Evolutionary conservation across 2,329 filamentous ascomycete genomes (phyloP).

Genomic region (Colletotrichum melonis): DNA sequence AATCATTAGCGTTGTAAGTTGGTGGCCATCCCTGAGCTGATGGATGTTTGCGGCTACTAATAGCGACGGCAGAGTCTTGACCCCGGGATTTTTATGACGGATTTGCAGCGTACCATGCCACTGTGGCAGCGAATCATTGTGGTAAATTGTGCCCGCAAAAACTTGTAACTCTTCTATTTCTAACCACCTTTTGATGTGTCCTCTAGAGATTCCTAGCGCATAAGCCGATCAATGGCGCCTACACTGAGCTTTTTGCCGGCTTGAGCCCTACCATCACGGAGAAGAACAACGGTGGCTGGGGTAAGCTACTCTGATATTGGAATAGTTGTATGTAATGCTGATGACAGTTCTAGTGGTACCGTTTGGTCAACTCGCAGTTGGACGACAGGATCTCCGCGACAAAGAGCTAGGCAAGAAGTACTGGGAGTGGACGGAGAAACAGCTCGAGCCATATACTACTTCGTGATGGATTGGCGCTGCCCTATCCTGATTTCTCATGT

Average conservation of each 20-base stretch:
- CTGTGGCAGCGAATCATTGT: not conserved
- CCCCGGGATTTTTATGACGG: constrained; percentile 29
- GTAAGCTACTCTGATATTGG: constrained; percentile 27
- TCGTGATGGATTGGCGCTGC: not conserved
- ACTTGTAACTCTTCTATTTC: rapidly evolving
- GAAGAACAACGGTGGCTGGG: constrained; percentile 44
- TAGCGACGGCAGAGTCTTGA: not conserved
- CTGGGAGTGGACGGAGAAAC: constrained; percentile 35
- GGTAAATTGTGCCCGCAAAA: not conserved
- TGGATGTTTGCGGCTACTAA: not conserved
- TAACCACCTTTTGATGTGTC: not conserved
- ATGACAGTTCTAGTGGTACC: constrained; percentile 15
- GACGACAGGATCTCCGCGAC: constrained; percentile 19
- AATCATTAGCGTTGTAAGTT: constrained; percentile 8
- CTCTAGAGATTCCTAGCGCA: constrained; percentile 37
- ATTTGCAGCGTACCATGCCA: constrained; percentile 26
- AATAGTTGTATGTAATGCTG: not conserved
- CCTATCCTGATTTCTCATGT: too few species aligned
- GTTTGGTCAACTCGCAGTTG: constrained; percentile 15
- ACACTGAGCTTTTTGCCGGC: constrained; percentile 55
- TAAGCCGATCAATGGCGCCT: constrained; percentile 47
- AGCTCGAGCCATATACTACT: constrained; percentile 17
- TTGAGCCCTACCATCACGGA: constrained; percentile 48
- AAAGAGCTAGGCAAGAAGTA: constrained; percentile 20
- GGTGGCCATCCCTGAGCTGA: too few species aligned